Evolutionary conservation across 177 flowering plant genomes (phyloP), one percentile per base, ranked within the genome.

Genomic region (Telopea speciosissima): DNA sequence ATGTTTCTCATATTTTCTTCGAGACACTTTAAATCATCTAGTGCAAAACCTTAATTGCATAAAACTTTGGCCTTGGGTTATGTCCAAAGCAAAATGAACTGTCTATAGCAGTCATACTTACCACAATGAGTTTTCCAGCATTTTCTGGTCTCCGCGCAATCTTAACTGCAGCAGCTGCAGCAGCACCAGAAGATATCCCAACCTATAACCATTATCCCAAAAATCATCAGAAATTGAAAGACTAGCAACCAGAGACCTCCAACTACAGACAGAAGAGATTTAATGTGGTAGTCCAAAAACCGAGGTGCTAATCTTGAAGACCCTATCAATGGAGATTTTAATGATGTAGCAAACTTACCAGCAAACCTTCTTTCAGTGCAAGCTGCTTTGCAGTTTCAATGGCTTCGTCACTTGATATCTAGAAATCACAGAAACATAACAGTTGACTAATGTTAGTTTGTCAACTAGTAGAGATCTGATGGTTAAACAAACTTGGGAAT

Each of bases 111-210:
- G 8, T 8, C 33, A 33, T 33, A 83, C 93, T 83, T 79, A 90
- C 96, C 58, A 84, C 89, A 26, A 90, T 83, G 68, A 90, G 87
- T 68, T 90, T 90, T 72, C 93, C 96, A 73, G 84, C 85, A 82
- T 85, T 82, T 74, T 90, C 92, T 62, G 90, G 91, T 70, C 87
- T 79, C 81, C 83, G 83, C 21, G 89, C 96, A 62, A 88, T 70
- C 76, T 74, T 83, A 24, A 90, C 79, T 31, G 92, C 93, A 66
- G 96, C 96, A 3, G 90, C 91, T 1, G 93, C 85, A 5, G 96
- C 91, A 22, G 90, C 96, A 67, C 96, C 96, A 52, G 92, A 89
- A 44, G 96, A 90, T 73, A 89, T 90, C 22, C 93, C 96, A 69
- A 84, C 91, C 93, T 90, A 80, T 23, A 74, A 73, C 5, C 21